Conservation (phyloP, 805 yeast genomes). For the Saturnispora serradocipensis region DNA sequence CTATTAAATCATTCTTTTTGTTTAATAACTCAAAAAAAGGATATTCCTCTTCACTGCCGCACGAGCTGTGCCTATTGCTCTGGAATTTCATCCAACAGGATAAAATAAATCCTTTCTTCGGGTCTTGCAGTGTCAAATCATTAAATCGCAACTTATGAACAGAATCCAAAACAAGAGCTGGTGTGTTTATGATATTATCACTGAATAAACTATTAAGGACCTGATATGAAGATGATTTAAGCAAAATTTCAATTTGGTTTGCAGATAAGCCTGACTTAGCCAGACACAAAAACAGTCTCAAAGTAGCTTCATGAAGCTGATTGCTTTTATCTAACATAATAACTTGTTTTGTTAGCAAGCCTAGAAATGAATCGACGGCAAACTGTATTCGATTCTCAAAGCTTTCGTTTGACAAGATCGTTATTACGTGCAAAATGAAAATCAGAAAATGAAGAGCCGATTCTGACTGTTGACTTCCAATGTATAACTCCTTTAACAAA, state of each 20-base stretch:
- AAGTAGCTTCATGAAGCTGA: neutral
- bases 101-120: conserved; percentile 16
- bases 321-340: neutral
- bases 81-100: conserved; percentile 21
- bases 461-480: neutral
- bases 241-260: neutral
- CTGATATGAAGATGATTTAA: neutral
- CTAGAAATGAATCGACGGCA: neutral
- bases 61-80: neutral
- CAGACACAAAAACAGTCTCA: neutral
- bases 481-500: neutral
- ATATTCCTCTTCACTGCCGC: neutral
- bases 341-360: neutral
- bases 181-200: neutral
- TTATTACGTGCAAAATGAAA: neutral
- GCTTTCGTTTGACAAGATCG: neutral
- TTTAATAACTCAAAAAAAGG: neutral
- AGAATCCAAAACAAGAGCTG: neutral
- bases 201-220: neutral
- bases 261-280: neutral
- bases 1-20: neutral
- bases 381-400: conserved; percentile 1
- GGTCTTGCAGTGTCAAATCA: conserved; percentile 10
- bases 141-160: conserved; percentile 7
- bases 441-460: neutral